Evolutionary conservation across 1,139 yeast genomes (phyloP).

Genomic region (Zhuliangozyma parablackwelliae): DNA sequence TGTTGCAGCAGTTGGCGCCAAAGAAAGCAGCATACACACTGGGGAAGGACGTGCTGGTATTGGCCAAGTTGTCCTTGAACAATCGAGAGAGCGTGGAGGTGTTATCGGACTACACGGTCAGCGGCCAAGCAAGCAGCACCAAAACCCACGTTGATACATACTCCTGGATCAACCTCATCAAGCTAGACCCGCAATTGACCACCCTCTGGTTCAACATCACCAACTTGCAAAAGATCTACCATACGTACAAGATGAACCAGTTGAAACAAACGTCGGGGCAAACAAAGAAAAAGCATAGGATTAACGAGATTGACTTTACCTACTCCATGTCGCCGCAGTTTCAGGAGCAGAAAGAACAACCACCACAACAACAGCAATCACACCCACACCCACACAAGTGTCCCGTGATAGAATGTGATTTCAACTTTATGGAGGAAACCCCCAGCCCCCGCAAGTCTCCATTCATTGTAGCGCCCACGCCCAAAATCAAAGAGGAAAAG

Average conservation of each 20-base stretch:
- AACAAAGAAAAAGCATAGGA: conserved; percentile 9
- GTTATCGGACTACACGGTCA: conserved; percentile 12
- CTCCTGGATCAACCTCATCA: conserved; percentile 39
- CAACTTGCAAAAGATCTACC: conserved; percentile 39
- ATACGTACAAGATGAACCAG: conserved; percentile 29
- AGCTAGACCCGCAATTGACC: conserved; percentile 40
- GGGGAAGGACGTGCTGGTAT: conserved; percentile 8
- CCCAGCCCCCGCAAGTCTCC: conserved; percentile 8
- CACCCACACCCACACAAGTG: conserved; percentile 15
- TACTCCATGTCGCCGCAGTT: conserved; percentile 5
- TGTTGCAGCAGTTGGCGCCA: conserved; percentile 23
- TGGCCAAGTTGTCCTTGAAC: conserved; percentile 14
- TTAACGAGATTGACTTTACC: conserved; percentile 26
- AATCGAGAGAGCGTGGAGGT: conserved; percentile 17
- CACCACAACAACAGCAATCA: conserved; percentile 1
- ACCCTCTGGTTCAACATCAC: conserved; percentile 40
- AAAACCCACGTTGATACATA: conserved; percentile 14
- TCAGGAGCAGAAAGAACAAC: not conserved
- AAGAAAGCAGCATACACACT: conserved; percentile 3
- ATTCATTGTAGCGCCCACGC: no score
- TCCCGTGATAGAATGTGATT: conserved; percentile 41
- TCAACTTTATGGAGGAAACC: conserved; percentile 30
- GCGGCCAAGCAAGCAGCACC: not conserved
- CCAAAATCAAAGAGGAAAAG: no score
- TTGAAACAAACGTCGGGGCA: no score